Conservation (phyloP, 2,329 filamentous ascomycete genomes). For the Arthrinium puccinioides region DNA sequence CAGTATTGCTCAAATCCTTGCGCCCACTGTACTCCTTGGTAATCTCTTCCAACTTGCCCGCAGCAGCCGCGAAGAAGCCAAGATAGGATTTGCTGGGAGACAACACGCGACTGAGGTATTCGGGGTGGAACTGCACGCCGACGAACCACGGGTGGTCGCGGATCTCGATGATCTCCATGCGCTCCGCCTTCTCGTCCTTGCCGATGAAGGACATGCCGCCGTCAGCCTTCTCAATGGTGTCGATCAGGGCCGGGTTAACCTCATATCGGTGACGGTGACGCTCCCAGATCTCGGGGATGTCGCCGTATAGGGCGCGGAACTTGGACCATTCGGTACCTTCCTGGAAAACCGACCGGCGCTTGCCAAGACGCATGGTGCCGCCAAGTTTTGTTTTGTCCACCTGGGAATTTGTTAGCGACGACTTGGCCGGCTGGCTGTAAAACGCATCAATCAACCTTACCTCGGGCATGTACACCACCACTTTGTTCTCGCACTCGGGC, state of each 20-base stretch:
- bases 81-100: slow-evolving; percentile 70
- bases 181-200: slow-evolving; percentile 69
- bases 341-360: slow-evolving; percentile 70
- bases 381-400: slow-evolving; percentile 53
- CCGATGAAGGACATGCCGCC: slow-evolving; percentile 67
- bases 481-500: slow-evolving; percentile 52
- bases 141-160: slow-evolving; percentile 81
- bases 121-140: slow-evolving; percentile 79
- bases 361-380: slow-evolving; percentile 80
- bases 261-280: slow-evolving; percentile 87
- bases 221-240: slow-evolving; percentile 51
- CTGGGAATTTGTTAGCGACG: not conserved
- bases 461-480: slow-evolving; percentile 92
- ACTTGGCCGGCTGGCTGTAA: too few relatives aligned
- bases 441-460: slow-evolving; percentile 41
- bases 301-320: slow-evolving; percentile 67
- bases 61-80: slow-evolving; percentile 75
- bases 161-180: slow-evolving; percentile 80
- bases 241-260: slow-evolving; percentile 75
- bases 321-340: slow-evolving; percentile 69
- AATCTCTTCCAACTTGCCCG: slow-evolving; percentile 51
- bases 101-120: slow-evolving; percentile 72
- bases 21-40: slow-evolving; percentile 12
- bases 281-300: slow-evolving; percentile 51
- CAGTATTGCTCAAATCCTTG: slow-evolving; percentile 3